These are phyloP conservation scores for Colletotrichum sp. DNA, from an alignment of 2,329 filamentous ascomycete species.

Conservation along the genomic window DNA sequence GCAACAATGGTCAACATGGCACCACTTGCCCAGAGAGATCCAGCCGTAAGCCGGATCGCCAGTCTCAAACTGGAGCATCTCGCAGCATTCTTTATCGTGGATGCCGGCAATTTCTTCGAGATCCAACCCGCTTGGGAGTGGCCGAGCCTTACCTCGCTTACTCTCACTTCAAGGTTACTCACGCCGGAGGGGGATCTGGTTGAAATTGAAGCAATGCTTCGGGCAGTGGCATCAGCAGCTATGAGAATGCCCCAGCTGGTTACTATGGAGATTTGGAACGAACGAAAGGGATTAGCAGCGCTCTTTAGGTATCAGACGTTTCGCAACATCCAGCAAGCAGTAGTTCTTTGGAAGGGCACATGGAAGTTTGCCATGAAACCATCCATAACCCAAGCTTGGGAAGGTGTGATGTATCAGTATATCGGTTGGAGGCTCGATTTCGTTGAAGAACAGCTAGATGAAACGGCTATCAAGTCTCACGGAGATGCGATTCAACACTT, in stretches of 20 bases:
- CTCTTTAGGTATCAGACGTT: conserved; percentile 33
- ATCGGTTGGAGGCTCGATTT: conserved; percentile 22
- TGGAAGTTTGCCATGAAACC: conserved; percentile 31
- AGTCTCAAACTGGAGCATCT: conserved; percentile 29
- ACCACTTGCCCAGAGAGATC: conserved; percentile 27
- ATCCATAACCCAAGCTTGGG: conserved; percentile 29
- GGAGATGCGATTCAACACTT: conserved; percentile 35
- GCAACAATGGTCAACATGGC: neutral
- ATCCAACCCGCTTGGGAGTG: conserved; percentile 28
- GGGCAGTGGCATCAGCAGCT: conserved; percentile 28
- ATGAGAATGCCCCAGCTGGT: conserved; percentile 34
- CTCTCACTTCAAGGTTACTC: conserved; percentile 34
- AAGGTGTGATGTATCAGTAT: conserved; percentile 28
- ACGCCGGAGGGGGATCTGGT: conserved; percentile 21
- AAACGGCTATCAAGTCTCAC: conserved; percentile 30
- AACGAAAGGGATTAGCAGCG: conserved; percentile 31
- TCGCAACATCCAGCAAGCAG: conserved; percentile 17
- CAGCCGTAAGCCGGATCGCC: conserved; percentile 22
- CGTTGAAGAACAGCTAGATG: conserved; percentile 26
- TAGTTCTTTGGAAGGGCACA: conserved; percentile 31
- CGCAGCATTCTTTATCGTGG: conserved; percentile 29
- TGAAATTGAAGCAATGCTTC: conserved; percentile 28
- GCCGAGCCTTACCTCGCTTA: conserved; percentile 34
- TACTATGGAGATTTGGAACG: conserved; percentile 41
- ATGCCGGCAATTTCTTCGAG: conserved; percentile 33